Conservation (phyloP, 2,329 filamentous ascomycete species). For the Fusarium cyanostomum region DNA sequence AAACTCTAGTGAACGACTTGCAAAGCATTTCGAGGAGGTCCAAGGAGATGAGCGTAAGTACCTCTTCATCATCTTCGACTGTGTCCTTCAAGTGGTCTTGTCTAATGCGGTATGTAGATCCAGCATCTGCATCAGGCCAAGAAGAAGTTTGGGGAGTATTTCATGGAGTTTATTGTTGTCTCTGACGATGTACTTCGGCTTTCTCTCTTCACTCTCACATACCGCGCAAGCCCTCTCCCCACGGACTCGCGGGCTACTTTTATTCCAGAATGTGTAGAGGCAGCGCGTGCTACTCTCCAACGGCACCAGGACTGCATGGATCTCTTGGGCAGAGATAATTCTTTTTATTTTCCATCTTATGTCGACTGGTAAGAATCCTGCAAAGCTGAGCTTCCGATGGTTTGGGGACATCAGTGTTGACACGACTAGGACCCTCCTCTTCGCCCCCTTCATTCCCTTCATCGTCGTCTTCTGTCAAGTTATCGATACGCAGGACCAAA, state of each 20-base stretch:
- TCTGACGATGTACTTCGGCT: constrained; percentile 55
- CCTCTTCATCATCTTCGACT: no score
- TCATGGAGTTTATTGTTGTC: constrained; percentile 50
- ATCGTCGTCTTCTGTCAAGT: constrained; percentile 62
- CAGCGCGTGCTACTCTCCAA: constrained; percentile 53
- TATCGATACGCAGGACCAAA: constrained; percentile 55
- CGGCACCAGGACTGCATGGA: constrained; percentile 54
- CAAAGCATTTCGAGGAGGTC: constrained; percentile 40
- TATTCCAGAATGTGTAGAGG: constrained; percentile 53
- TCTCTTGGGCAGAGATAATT: constrained; percentile 48
- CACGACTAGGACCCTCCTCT: constrained; percentile 54
- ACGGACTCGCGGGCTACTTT: constrained; percentile 48
- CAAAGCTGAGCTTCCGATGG: no score
- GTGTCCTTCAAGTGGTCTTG: neutral
- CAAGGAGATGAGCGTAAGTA: constrained; percentile 29
- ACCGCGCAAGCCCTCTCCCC: constrained; percentile 51
- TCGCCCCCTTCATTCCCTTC: constrained; percentile 63
- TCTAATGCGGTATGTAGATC: constrained; percentile 11
- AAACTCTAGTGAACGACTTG: constrained; percentile 45
- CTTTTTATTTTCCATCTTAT: constrained; percentile 52
- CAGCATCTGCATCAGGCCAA: constrained; percentile 40
- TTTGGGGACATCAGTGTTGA: neutral
- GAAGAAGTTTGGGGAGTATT: constrained; percentile 40
- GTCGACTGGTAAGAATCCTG: constrained; percentile 53
- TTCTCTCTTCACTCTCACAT: constrained; percentile 54